A percentile compares a stretch with the other conserved stretches of the same genome.
phyloP scores from a whole-genome alignment of 345 rosid species.

The Salix suchowensis region DNA sequence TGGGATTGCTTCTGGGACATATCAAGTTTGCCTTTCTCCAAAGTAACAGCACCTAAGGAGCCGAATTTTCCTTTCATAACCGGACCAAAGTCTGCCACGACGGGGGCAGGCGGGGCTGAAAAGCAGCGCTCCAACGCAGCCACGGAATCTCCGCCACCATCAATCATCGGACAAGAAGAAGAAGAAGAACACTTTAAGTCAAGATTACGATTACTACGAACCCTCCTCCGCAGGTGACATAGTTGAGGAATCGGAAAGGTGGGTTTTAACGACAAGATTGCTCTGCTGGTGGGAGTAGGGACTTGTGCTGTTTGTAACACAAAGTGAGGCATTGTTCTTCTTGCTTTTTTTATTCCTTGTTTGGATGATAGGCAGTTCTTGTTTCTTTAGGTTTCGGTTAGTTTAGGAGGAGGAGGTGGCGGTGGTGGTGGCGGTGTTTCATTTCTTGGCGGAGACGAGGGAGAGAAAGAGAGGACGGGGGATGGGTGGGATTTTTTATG shows the following conservation, averaged over 20 bases:
- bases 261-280: conserved; percentile 1
- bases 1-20: conserved; percentile 50
- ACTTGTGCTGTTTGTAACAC: conserved; percentile 18
- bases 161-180: conserved; percentile 24
- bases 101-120: conserved; percentile 24
- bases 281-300: conserved; percentile 1
- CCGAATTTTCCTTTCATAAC: conserved; percentile 72
- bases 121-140: conserved; percentile 63
- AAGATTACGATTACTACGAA: background rate
- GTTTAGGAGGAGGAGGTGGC: background rate
- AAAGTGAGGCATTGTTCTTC: conserved; percentile 17
- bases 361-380: no score
- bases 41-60: conserved; percentile 69
- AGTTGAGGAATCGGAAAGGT: conserved; percentile 7
- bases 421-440: background rate
- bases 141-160: conserved; percentile 35
- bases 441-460: background rate
- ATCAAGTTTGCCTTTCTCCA: conserved; percentile 88
- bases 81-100: conserved; percentile 46
- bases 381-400: background rate
- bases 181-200: conserved; percentile 34
- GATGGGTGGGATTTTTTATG: background rate
- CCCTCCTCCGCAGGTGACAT: background rate
- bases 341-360: background rate
- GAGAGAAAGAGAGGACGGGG: background rate